These are phyloP conservation scores for Aplosporella prunicola DNA, from an alignment of 2,329 filamentous ascomycete genomes.

Conservation along the genomic window DNA sequence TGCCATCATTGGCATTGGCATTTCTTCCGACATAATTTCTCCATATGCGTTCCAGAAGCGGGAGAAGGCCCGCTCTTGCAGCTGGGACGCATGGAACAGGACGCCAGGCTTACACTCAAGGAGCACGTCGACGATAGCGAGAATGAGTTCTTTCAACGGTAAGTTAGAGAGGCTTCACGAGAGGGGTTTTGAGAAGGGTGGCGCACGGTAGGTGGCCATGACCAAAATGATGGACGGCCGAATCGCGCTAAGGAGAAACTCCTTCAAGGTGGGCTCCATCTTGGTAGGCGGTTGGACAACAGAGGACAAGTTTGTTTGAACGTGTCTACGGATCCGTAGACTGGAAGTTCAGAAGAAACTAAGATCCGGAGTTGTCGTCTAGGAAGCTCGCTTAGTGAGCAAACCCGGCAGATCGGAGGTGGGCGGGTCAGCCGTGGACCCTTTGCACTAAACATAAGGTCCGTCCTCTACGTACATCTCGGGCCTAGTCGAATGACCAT, in stretches of 20 bases:
- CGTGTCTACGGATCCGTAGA: too few relatives aligned
- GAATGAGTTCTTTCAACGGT: constrained; percentile 21
- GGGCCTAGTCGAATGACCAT: too few relatives aligned
- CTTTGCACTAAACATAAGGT: too few relatives aligned
- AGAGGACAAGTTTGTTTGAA: too few relatives aligned
- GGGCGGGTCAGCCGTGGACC: too few relatives aligned
- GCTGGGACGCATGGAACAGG: constrained; percentile 21
- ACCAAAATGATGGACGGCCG: constrained; percentile 19
- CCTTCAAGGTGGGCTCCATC: constrained; percentile 2
- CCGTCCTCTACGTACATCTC: too few relatives aligned
- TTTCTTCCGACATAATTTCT: constrained; percentile 26
- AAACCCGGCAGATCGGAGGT: too few relatives aligned
- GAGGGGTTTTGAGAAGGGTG: neutral
- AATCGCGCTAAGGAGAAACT: neutral
- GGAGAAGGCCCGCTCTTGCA: constrained; percentile 26
- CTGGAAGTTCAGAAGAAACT: too few relatives aligned
- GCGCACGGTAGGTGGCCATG: constrained; percentile 20
- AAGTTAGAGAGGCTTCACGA: neutral
- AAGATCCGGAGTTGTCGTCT: too few relatives aligned
- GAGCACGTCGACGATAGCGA: constrained; percentile 23
- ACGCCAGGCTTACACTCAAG: constrained; percentile 18
- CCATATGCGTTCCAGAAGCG: constrained; percentile 27
- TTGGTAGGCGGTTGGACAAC: neutral
- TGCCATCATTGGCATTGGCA: constrained; percentile 22
- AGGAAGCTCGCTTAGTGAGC: too few relatives aligned